Evolutionary conservation across 2,329 filamentous ascomycete species (phyloP).

Genomic region (Trichoderma lentiforme): DNA sequence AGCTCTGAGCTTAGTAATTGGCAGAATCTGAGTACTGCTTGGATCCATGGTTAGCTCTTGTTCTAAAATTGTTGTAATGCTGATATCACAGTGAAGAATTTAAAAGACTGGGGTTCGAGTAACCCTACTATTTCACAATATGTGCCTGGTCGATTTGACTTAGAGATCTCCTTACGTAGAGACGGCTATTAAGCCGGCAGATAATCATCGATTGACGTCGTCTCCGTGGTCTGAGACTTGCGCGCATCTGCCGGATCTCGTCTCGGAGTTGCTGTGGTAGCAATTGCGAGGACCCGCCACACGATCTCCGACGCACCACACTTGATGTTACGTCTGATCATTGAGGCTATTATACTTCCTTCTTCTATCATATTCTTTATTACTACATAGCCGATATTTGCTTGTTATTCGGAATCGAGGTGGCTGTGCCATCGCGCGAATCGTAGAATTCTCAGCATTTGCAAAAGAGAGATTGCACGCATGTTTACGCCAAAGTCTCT

Average conservation of each 20-base stretch:
- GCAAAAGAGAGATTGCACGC: not conserved
- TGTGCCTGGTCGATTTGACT: not conserved
- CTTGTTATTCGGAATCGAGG: not conserved
- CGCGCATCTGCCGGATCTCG: not conserved
- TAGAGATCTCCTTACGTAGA: not conserved
- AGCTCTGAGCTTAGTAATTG: not conserved
- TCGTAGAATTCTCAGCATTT: too few species aligned
- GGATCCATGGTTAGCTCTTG: not conserved
- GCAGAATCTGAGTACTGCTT: not conserved
- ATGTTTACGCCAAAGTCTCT: not conserved
- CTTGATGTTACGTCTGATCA: not conserved
- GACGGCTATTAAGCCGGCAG: not conserved
- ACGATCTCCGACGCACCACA: not conserved
- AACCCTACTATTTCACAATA: not conserved
- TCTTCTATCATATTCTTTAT: too few species aligned
- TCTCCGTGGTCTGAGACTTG: not conserved
- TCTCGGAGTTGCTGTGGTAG: not conserved
- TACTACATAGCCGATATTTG: too few species aligned
- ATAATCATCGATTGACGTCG: not conserved
- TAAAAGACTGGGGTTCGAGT: not conserved
- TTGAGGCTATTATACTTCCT: too few species aligned
- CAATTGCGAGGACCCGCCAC: not conserved
- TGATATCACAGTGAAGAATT: not conserved
- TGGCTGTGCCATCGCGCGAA: not conserved
- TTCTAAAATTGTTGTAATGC: not conserved